Base-by-base conservation (phyloP, 2,329 filamentous ascomycete species). In the Ceratocystis harringtonii region DNA sequence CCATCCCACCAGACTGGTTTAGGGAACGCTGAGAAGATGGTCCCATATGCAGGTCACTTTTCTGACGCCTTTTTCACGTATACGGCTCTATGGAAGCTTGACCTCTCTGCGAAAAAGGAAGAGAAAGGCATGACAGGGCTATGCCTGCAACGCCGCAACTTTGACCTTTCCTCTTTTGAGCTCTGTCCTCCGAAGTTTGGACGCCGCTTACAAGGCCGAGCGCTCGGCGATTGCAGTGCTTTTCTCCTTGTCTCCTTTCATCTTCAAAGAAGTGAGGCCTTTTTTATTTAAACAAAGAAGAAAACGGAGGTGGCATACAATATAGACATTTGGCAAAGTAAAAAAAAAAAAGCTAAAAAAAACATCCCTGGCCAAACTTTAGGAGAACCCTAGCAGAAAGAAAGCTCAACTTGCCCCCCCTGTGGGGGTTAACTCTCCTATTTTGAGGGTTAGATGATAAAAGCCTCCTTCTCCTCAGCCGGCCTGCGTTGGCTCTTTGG, bases 1-100 rank as follows among this genome's bases (percentile, higher is more conserved):
- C 12, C 28, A 36, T 58, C 55, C 55, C 55, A 58, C 28, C 55
- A 36, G 28, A 58, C 55, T 58, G 55, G 55, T 58, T 58, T 58
- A 30, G 28, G 55, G 28, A 58, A 36, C 55, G 55, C 28, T 58
- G 55, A 58, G 36, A 19, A 36, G 17, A 32, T 58, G 28, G 55
- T 10, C 25, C 55, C 17, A 58, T 58, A 36, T 58, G 55, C 55
- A 28, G 55, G 55, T n/a, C 55, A n/a, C 10, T 41, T 58, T 58
- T 5, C 30, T 28, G 7, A 58, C 55, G 12, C 17, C 17, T 32
- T 19, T 36, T 41, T 41, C 15, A 36, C 30, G 28, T 30, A 36
- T 30, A 19, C 17, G 55, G 55, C 55, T 28, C 19, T 41, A 41
- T 41, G 36, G 15, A 41, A 41, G 36, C 3, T 41, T 41, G 36